phyloP scores from a whole-genome alignment of 73 alveolate genomes.

The Symbiodinium pilosum region DNA sequence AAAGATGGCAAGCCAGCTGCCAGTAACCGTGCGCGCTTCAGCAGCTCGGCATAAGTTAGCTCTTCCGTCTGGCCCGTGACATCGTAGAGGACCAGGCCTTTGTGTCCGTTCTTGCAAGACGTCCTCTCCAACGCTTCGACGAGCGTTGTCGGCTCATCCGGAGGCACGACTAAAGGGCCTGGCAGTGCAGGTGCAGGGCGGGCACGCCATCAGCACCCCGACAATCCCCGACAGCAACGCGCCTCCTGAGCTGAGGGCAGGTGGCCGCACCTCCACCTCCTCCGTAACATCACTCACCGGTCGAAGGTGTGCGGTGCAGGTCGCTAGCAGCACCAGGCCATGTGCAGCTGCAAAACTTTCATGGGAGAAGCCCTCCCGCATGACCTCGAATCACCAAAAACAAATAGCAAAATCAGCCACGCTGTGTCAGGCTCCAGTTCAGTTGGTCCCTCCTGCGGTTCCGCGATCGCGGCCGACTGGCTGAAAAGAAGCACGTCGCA shows the following conservation, averaged over 20 bases:
- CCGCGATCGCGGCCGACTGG: background rate
- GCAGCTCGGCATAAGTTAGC: constrained; percentile 31
- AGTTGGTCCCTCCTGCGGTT: constrained; percentile 38
- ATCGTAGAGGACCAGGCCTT: constrained; percentile 48
- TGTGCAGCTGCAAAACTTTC: background rate
- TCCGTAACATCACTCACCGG: background rate
- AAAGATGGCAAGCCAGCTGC: background rate
- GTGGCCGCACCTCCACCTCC: background rate
- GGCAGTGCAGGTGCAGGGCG: no score
- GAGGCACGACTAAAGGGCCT: background rate
- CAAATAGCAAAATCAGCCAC: background rate
- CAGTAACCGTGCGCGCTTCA: background rate
- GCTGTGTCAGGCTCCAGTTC: constrained; percentile 22
- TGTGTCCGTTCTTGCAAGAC: background rate
- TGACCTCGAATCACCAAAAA: background rate
- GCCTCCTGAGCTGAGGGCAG: background rate
- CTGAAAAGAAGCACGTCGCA: constrained; percentile 24
- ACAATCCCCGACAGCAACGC: no score
- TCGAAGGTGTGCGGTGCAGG: background rate
- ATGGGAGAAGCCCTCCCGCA: background rate
- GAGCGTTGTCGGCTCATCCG: constrained; percentile 7
- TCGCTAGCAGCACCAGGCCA: background rate
- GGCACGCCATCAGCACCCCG: no score
- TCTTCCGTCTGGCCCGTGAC: background rate
- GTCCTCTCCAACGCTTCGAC: constrained; percentile 45